Conservation (phyloP, 345 rosid species). For the Eucalyptus curtisii region DNA sequence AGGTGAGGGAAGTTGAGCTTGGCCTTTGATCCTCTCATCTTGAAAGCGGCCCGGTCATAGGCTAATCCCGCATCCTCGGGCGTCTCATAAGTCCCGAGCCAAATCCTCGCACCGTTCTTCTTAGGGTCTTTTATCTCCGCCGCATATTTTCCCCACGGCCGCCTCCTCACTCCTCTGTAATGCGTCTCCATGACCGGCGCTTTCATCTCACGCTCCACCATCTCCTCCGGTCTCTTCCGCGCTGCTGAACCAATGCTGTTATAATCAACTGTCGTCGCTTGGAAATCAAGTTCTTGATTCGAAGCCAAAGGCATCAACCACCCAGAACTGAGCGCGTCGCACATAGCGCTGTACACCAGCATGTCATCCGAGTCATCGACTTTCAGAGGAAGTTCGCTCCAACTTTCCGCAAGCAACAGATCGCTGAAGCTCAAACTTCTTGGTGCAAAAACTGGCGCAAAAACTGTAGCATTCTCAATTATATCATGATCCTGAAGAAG, state of each 20-base stretch:
- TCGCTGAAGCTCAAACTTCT: slow-evolving; percentile 22
- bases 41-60: slow-evolving; percentile 29
- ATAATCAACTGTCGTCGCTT: background rate
- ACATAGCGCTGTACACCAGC: slow-evolving; percentile 17
- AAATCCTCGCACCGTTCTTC: slow-evolving; percentile 28
- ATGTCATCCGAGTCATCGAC: slow-evolving; percentile 27
- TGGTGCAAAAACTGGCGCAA: background rate
- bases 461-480: background rate
- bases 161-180: slow-evolving; percentile 32
- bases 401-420: slow-evolving; percentile 14
- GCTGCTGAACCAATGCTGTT: background rate
- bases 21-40: slow-evolving; percentile 37
- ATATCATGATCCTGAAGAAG: background rate
- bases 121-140: slow-evolving; percentile 40
- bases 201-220: background rate
- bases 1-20: slow-evolving; percentile 30
- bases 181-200: slow-evolving; percentile 2
- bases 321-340: slow-evolving; percentile 18
- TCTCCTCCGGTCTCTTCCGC: background rate
- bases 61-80: slow-evolving; percentile 40
- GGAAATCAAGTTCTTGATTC: background rate
- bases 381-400: slow-evolving; percentile 25
- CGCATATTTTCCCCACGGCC: slow-evolving; percentile 39
- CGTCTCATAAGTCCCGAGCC: slow-evolving; percentile 39
- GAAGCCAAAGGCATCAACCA: slow-evolving; percentile 3